A percentile compares a stretch with the other conserved stretches of the same genome.
Conservation (phyloP, 805 yeast species). For the Myxozyma neglecta region DNA sequence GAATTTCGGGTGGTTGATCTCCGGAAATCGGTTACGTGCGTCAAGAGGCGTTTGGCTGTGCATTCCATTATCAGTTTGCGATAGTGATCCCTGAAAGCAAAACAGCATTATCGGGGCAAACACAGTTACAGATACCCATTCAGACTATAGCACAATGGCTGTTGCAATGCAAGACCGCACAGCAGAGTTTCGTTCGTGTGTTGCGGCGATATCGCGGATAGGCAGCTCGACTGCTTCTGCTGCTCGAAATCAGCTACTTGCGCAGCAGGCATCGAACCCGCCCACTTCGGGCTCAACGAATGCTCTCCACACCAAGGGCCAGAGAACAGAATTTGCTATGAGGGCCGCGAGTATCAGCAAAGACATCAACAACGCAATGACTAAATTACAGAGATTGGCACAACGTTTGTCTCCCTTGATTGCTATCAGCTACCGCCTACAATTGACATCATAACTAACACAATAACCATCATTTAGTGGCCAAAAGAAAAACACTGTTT, state of each 20-base stretch:
- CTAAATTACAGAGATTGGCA: constrained; percentile 75
- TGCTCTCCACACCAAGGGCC: constrained; percentile 32
- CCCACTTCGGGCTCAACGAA: constrained; percentile 10
- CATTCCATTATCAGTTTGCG: too few relatives aligned
- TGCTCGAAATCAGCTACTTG: constrained; percentile 34
- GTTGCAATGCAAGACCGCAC: constrained; percentile 62
- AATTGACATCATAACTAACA: not conserved
- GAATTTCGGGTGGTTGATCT: too few relatives aligned
- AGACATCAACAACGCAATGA: constrained; percentile 85
- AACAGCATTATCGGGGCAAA: not conserved
- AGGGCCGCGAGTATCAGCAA: constrained; percentile 81
- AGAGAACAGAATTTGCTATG: constrained; percentile 57
- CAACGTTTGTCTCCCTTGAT: constrained; percentile 38
- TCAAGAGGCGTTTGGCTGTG: too few relatives aligned
- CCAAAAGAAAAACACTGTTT: constrained; percentile 85
- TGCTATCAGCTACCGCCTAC: too few relatives aligned
- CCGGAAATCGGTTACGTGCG: too few relatives aligned
- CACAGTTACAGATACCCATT: not conserved
- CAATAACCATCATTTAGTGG: constrained; percentile 46
- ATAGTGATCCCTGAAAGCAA: not conserved
- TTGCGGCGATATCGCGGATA: constrained; percentile 62
- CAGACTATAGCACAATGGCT: constrained; percentile 12
- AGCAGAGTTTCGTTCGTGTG: constrained; percentile 89
- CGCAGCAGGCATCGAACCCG: constrained; percentile 19
- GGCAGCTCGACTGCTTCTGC: constrained; percentile 46